phyloP scores from a whole-genome alignment of 495 filamentous ascomycete genomes.

The Friedmanniomyces endolithicus region DNA sequence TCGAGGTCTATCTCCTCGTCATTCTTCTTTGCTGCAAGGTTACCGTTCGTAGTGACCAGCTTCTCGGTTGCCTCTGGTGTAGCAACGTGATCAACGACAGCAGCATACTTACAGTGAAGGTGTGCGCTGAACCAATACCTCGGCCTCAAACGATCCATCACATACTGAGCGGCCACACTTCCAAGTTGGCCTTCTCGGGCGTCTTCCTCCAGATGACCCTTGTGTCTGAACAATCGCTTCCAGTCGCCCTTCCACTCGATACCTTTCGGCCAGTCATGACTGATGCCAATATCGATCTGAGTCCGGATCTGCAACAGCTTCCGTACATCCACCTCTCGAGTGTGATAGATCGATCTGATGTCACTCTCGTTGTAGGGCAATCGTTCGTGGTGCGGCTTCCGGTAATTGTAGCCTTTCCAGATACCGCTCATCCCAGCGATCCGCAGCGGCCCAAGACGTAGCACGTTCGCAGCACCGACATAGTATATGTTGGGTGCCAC shows the following conservation, averaged over 20 bases:
- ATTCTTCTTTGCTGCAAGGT: conserved; percentile 11
- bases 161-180: conserved; percentile 59
- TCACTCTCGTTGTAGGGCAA: conserved; percentile 68
- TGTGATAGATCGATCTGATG: conserved; percentile 68
- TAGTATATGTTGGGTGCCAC: conserved; percentile 95
- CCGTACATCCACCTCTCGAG: conserved; percentile 77
- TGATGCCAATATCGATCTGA: conserved; percentile 78
- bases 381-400: conserved; percentile 69
- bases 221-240: conserved; percentile 49
- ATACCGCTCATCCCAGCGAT: conserved; percentile 90
- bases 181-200: conserved; percentile 61
- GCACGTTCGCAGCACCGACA: conserved; percentile 76
- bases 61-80: background rate
- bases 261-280: conserved; percentile 85
- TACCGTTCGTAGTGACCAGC: background rate
- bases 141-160: conserved; percentile 70
- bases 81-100: conserved; percentile 50
- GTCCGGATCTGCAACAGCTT: conserved; percentile 76
- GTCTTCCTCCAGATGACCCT: conserved; percentile 61
- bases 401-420: conserved; percentile 78
- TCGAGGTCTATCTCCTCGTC: conserved; percentile 34
- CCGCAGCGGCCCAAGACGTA: conserved; percentile 68
- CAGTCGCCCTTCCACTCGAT: conserved; percentile 65
- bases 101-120: conserved; percentile 73
- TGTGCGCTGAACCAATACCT: conserved; percentile 91